phyloP scores from a whole-genome alignment of 441 rosid species.

The Euphorbia corollata region DNA sequence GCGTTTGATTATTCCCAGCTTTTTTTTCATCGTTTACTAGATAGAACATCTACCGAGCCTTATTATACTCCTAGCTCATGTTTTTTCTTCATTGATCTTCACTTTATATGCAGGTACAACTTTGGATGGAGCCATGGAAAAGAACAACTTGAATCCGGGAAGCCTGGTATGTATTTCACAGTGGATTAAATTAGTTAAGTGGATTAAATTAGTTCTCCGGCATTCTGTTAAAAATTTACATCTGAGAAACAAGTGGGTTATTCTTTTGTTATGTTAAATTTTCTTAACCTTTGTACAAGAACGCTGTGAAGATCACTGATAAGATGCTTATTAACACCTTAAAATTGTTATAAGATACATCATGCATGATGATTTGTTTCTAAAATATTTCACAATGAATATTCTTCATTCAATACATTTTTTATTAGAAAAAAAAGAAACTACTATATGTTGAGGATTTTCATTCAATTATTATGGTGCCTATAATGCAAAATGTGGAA shows the following conservation, averaged over 20 bases:
- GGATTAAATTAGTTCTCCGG: neutral
- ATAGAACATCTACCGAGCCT: neutral
- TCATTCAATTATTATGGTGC: neutral
- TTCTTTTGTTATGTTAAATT: neutral
- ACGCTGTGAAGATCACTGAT: neutral
- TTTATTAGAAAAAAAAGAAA: neutral
- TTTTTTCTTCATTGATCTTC: conserved; percentile 3
- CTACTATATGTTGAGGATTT: neutral
- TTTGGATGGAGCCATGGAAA: conserved; percentile 98
- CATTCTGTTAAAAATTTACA: neutral
- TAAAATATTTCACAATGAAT: no score
- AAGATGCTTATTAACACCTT: neutral
- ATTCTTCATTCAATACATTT: neutral
- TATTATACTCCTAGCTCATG: neutral
- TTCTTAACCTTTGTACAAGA: neutral
- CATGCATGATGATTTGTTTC: neutral
- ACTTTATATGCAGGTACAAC: conserved; percentile 52
- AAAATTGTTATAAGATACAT: neutral
- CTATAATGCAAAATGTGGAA: neutral
- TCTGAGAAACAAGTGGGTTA: neutral
- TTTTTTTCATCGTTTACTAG: neutral
- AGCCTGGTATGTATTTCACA: conserved; percentile 48
- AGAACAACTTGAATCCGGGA: conserved; percentile 92
- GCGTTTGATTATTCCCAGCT: neutral
- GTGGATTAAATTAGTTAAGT: conserved; percentile 8